Evolutionary conservation across 2,329 filamentous ascomycete species (phyloP).

Genomic region (Orbilia quercus): DNA sequence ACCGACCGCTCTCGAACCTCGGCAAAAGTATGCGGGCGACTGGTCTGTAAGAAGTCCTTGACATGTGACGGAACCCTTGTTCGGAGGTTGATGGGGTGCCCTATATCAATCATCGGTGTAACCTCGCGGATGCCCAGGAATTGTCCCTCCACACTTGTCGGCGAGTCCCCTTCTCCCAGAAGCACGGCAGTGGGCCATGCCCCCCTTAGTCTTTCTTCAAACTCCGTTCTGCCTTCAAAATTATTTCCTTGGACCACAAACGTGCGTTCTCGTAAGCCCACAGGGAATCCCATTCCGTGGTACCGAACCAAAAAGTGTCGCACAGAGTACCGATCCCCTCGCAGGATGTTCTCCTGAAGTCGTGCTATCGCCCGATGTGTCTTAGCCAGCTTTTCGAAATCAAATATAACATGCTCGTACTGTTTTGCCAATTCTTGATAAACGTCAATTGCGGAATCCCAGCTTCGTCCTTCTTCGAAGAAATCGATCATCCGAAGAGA

Average conservation of each 20-base stretch:
- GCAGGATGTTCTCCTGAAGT: conserved; percentile 88
- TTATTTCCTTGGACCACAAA: conserved; percentile 89
- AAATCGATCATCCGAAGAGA: conserved; percentile 96
- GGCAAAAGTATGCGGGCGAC: conserved; percentile 58
- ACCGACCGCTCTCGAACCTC: conserved; percentile 42
- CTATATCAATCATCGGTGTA: conserved; percentile 82
- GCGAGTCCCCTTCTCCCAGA: conserved; percentile 73
- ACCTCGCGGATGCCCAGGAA: conserved; percentile 85
- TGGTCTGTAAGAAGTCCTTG: conserved; percentile 79
- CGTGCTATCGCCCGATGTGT: conserved; percentile 90
- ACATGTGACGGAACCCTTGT: conserved; percentile 84
- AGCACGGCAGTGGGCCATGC: conserved; percentile 88
- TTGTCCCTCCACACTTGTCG: conserved; percentile 88
- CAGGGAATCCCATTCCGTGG: conserved; percentile 86
- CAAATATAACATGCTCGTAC: conserved; percentile 88
- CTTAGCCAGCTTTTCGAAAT: conserved; percentile 89
- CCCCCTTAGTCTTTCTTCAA: conserved; percentile 91
- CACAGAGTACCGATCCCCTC: conserved; percentile 79
- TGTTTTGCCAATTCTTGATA: conserved; percentile 93
- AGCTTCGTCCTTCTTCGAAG: conserved; percentile 93
- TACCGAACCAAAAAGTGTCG: conserved; percentile 94
- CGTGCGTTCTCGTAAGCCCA: conserved; percentile 84
- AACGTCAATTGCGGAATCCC: conserved; percentile 85
- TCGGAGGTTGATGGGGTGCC: conserved; percentile 86
- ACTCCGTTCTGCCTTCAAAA: conserved; percentile 79